Evolutionary conservation across 768 basidiomycete species (phyloP).

Genomic region (Sarcodon sp.): DNA sequence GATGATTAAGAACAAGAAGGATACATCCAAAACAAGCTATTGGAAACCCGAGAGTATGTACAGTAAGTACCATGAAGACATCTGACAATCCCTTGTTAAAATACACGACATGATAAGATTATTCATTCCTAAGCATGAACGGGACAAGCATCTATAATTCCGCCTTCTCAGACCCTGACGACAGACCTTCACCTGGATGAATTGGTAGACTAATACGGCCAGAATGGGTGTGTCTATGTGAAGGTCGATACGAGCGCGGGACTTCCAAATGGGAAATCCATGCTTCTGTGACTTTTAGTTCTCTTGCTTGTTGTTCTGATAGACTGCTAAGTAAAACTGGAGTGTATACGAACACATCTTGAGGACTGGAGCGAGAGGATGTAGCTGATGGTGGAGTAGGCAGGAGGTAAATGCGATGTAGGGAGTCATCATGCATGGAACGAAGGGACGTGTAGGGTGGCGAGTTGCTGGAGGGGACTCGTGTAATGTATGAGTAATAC

Average conservation of each 20-base stretch:
- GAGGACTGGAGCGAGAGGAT: slow-evolving; percentile 2
- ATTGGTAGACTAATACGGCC: slow-evolving; percentile 25
- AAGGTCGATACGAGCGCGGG: slow-evolving; percentile 9
- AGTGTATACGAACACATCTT: slow-evolving; percentile 44
- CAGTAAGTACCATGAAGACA: too few species aligned
- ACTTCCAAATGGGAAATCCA: slow-evolving; percentile 32
- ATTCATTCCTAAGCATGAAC: neutral
- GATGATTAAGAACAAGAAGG: too few species aligned
- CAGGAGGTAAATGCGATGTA: slow-evolving; percentile 56
- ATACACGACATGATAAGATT: too few species aligned
- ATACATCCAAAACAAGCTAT: too few species aligned
- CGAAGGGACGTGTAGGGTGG: slow-evolving; percentile 8
- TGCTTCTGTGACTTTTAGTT: slow-evolving; percentile 45
- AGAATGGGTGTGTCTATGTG: slow-evolving; percentile 5
- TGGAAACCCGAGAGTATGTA: too few species aligned
- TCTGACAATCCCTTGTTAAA: too few species aligned
- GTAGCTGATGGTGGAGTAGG: slow-evolving; percentile 22
- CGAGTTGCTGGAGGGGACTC: slow-evolving; percentile 12
- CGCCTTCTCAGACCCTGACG: slow-evolving; percentile 18
- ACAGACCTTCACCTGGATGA: slow-evolving; percentile 29
- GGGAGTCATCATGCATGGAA: slow-evolving; percentile 14
- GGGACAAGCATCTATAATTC: slow-evolving; percentile 8
- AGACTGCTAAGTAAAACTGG: slow-evolving; percentile 48
- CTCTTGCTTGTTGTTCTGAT: slow-evolving; percentile 35
- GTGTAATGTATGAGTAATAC: slow-evolving; percentile 43